Evolutionary conservation across 768 basidiomycete species (phyloP), one percentile per base, ranked within the genome.

Genomic region (Pleurotus giganteus): DNA sequence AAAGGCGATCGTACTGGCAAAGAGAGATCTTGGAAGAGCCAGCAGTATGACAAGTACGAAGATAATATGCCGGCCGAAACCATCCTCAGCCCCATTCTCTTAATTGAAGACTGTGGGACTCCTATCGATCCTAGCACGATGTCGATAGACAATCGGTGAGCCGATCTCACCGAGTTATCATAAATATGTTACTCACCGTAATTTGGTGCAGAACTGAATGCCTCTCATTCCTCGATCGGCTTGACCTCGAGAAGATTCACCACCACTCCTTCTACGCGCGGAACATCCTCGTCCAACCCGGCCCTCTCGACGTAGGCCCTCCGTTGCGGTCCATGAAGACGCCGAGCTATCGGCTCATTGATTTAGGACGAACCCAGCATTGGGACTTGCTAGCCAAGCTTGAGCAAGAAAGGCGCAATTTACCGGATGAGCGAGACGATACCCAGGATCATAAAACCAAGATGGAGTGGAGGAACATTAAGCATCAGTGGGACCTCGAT

Each of bases 101-200:
- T 80, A 12, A 43, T 79, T 0, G 77, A 80, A 61, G 59, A 75
- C 41, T 79, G 78, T 51, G 77, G 77, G 1, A 46, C 4, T 2
- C 63, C 66, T 9, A 61, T 77, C 3, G 49, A 64, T 0, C 36
- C 67, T 0, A n/a, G 55, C 0, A 17, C 51, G 4, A 62, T 78
- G 37, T 67, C 56, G 0, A 2, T 58, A 3, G 80, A 81, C 45
- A 77, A 79, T 42, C 63, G 58, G 74, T 75, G 39, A 55, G 66
- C 43, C 24, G 41, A 15, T 21, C 39, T 15, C 34, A 15, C 31
- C 26, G 28, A 27, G 27, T 1, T 9, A 2, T 23, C 7, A 15
- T 47, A 6, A 44, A 41, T 49, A 4, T 11, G 19, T 12, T 24
- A 19, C 36, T n/a, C n/a, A n/a, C n/a, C n/a, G n/a, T n/a, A n/a